A percentile compares a stretch with the other conserved stretches of the same genome.
These are phyloP conservation scores for Blastobotrys robertii DNA, from an alignment of 805 yeast genomes.

Conservation along the genomic window DNA sequence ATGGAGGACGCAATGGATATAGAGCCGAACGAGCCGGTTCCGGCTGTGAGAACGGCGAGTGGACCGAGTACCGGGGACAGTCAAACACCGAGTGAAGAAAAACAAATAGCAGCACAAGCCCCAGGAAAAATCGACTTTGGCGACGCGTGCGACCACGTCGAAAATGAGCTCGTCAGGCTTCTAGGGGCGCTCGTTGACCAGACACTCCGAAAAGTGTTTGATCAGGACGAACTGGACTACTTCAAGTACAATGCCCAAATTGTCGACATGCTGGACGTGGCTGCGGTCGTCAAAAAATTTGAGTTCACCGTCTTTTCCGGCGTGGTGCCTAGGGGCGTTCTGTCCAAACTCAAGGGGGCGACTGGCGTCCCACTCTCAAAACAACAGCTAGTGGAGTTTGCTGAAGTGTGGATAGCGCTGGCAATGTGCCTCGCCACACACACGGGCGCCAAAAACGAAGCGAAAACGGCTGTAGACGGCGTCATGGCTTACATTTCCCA, in stretches of 20 bases:
- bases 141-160: conserved; percentile 16
- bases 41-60: neutral
- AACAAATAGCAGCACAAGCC: neutral
- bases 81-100: neutral
- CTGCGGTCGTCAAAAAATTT: conserved; percentile 35
- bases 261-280: conserved; percentile 33
- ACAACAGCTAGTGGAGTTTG: conserved; percentile 32
- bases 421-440: conserved; percentile 19
- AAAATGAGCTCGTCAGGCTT: conserved; percentile 16
- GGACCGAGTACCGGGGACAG: neutral
- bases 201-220: conserved; percentile 45
- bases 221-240: conserved; percentile 38
- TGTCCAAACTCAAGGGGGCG: neutral
- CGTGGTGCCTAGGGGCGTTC: conserved; percentile 15
- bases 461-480: neutral
- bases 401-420: conserved; percentile 43
- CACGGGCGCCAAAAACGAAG: neutral
- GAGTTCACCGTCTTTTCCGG: conserved; percentile 51
- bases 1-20: conserved; percentile 8
- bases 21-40: conserved; percentile 1
- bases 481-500: neutral
- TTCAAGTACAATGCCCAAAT: conserved; percentile 38
- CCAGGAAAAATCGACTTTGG: neutral
- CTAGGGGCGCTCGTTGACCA: conserved; percentile 37
- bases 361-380: conserved; percentile 23